A percentile compares a stretch with the other conserved stretches of the same genome.
These are phyloP conservation scores for Alternaria sp. DNA, from an alignment of 2,329 filamentous ascomycete species.

Conservation along the genomic window DNA sequence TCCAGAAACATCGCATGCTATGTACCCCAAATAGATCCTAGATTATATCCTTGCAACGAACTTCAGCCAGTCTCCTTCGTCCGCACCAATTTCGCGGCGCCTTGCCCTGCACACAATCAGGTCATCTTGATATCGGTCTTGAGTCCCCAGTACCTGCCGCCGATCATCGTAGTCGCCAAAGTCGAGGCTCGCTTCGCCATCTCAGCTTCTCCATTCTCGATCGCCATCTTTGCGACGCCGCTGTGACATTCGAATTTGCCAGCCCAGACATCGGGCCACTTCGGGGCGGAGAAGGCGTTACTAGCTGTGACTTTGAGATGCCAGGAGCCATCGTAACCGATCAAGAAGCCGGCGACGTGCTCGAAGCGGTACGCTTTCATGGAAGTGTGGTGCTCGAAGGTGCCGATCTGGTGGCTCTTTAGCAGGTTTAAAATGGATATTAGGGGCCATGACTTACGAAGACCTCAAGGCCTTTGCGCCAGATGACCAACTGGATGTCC, in stretches of 20 bases:
- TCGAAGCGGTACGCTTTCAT: slow-evolving; percentile 26
- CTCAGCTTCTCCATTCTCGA: slow-evolving; percentile 13
- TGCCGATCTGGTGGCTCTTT: slow-evolving; percentile 19
- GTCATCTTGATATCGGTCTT: slow-evolving; percentile 20
- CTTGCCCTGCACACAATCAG: background rate
- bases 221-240: slow-evolving; percentile 25
- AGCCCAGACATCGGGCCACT: slow-evolving; percentile 30
- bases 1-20: background rate
- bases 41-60: background rate
- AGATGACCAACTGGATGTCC: slow-evolving; percentile 28
- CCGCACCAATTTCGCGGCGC: no score
- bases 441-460: slow-evolving; percentile 21
- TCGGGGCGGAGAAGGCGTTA: slow-evolving; percentile 22
- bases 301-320: slow-evolving; percentile 21
- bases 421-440: background rate
- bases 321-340: slow-evolving; percentile 34
- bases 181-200: slow-evolving; percentile 21
- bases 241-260: slow-evolving; percentile 28
- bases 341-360: slow-evolving; percentile 28
- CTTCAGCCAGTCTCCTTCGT: background rate
- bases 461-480: slow-evolving; percentile 32
- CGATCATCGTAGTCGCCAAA: slow-evolving; percentile 18
- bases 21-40: background rate
- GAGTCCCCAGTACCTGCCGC: slow-evolving; percentile 21
- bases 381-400: slow-evolving; percentile 22